Conservation (phyloP, 2,329 filamentous ascomycete species). For the Calonectria honghensis region DNA sequence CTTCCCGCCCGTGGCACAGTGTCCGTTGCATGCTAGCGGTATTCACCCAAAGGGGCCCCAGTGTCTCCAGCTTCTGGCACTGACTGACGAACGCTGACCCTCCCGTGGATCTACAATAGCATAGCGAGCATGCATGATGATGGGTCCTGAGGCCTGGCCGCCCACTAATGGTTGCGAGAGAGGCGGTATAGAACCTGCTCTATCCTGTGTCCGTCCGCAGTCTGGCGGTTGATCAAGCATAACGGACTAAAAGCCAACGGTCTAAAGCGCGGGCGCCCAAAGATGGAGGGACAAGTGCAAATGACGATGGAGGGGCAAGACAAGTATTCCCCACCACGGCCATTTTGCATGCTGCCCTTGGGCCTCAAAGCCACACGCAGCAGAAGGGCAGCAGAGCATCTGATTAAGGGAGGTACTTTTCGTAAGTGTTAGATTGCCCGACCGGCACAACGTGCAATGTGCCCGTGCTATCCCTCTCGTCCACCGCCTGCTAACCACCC, state of each 20-base stretch:
- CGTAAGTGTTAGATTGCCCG: conserved; percentile 36
- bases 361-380: conserved; percentile 19
- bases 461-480: conserved; percentile 6
- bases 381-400: conserved; percentile 28
- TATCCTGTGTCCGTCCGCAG: not conserved
- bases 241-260: conserved; percentile 17
- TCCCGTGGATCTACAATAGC: conserved; percentile 29
- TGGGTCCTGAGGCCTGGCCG: conserved; percentile 15
- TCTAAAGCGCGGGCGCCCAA: not conserved
- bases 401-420: conserved; percentile 38
- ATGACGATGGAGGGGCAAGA: conserved; percentile 14
- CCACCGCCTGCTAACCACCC: conserved; percentile 28
- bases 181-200: conserved; percentile 11
- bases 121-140: conserved; percentile 27
- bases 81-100: conserved; percentile 31
- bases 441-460: conserved; percentile 23
- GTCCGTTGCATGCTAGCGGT: conserved; percentile 34
- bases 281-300: conserved; percentile 7
- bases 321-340: conserved; percentile 29
- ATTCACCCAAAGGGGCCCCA: conserved; percentile 14
- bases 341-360: conserved; percentile 15
- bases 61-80: conserved; percentile 20
- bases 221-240: conserved; percentile 20
- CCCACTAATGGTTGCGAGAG: not conserved
- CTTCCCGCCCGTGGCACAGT: conserved; percentile 47